Conservation (phyloP, 179 eudicot genomes). For the Corrigiola litoralis region DNA sequence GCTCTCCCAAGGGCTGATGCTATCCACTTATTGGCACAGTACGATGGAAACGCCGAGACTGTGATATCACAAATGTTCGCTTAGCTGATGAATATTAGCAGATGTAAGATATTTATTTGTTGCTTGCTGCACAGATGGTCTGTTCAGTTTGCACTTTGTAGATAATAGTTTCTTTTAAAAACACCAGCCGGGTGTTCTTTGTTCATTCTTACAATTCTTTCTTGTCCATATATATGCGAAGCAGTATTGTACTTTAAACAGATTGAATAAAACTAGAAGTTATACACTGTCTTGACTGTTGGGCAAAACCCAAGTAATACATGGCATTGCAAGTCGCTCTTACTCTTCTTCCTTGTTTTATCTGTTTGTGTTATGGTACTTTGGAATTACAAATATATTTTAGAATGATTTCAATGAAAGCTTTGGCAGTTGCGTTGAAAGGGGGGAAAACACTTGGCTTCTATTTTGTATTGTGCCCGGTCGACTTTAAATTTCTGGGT, state of each 20-base stretch:
- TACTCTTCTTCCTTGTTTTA: too few relatives aligned
- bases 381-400: too few relatives aligned
- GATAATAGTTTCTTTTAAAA: constrained; percentile 8
- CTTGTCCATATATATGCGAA: constrained; percentile 20
- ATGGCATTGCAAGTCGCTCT: too few relatives aligned
- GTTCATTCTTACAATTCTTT: constrained; percentile 15
- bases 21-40: constrained; percentile 75
- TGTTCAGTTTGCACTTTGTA: constrained; percentile 13
- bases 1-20: constrained; percentile 93
- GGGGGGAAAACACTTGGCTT: too few relatives aligned
- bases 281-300: too few relatives aligned
- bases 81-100: constrained; percentile 26
- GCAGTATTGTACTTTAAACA: constrained; percentile 5
- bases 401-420: too few relatives aligned
- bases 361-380: too few relatives aligned
- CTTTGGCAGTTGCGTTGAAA: too few relatives aligned
- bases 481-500: too few relatives aligned
- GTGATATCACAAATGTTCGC: constrained; percentile 80
- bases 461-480: too few relatives aligned
- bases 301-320: too few relatives aligned
- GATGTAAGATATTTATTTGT: constrained; percentile 3
- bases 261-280: constrained; percentile 7
- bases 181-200: not conserved
- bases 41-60: constrained; percentile 82
- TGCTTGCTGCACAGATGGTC: constrained; percentile 7